These are phyloP conservation scores for Trichoderma aggressivum DNA, from an alignment of 2,329 filamentous ascomycete species.

Conservation along the genomic window DNA sequence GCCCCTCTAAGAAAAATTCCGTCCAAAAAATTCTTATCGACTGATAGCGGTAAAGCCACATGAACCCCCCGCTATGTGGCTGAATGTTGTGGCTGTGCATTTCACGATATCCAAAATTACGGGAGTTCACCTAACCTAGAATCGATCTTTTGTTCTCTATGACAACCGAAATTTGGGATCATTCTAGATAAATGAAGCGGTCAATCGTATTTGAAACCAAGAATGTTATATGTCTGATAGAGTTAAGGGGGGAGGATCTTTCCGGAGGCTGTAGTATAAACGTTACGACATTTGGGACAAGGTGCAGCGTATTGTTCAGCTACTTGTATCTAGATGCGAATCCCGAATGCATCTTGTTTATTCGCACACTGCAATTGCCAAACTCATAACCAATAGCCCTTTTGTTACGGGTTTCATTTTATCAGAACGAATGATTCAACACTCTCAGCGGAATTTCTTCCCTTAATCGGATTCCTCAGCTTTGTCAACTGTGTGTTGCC, in stretches of 20 bases:
- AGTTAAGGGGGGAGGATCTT: no score
- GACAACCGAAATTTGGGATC: not conserved
- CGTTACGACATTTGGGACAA: no score
- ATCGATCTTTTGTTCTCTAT: not conserved
- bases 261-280: not conserved
- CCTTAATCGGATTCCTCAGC: not conserved
- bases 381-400: not conserved
- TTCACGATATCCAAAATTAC: not conserved
- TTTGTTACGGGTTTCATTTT: not conserved
- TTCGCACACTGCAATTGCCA: not conserved
- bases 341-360: not conserved
- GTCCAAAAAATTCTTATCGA: not conserved
- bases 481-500: not conserved
- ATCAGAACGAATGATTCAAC: not conserved
- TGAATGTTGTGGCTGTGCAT: not conserved
- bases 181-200: not conserved
- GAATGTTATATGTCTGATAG: not conserved
- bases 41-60: not conserved
- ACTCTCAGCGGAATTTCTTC: not conserved
- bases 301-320: no score
- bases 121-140: not conserved
- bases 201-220: not conserved
- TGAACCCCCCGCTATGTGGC: not conserved
- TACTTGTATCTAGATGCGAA: no score
- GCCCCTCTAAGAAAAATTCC: slow-evolving; percentile 7